Evolutionary conservation across 305 asterid species (phyloP), one percentile per base, ranked within the genome.

Genomic region (Fraxinus floribunda): DNA sequence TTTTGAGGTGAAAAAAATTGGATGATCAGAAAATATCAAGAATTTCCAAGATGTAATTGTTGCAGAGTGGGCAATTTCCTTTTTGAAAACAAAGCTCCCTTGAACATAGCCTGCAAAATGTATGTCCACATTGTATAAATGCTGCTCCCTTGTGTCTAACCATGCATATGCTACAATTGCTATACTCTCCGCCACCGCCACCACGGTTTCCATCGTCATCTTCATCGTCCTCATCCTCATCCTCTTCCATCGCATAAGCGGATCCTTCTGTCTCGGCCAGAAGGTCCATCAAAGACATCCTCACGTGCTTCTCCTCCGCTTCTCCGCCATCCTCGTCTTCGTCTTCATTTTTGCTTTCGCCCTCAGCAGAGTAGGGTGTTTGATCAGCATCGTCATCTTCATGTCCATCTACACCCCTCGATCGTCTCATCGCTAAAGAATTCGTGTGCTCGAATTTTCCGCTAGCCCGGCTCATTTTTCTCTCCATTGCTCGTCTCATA

Each of bases 11-110:
- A 52, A 20, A 76, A 9, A 2, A 6, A 36, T 24, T 13, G n/a
- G 30, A 80, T 68, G 77, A 84, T 90, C 76, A 93, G 83, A 90
- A 93, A 64, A 93, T 89, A 86, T 92, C 95, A 68, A 93, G 97
- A 85, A 93, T 88, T 85, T 92, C 95, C 81, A 86, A 22, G 34
- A 93, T 92, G 83, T 83, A 80, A 84, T 89, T 91, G 78, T 93
- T 92, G 97, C 98, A 92, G 75, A 92, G 93, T 29, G 97, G 95
- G 77, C 98, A 93, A 64, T 89, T 90, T 11, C 95, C 95, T 62
- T 93, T 91, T 78, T 90, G 91, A n/a, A 85, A 88, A 87, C 89
- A 88, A 22, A 93, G 91, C 86, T 92, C 98, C 79, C 92, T 88
- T 30, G 93, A 90, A 81, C 96, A 93, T 77, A 87, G 85, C 86